Base-by-base conservation (phyloP, 331 rosid species). In the Arachis monticola region DNA sequence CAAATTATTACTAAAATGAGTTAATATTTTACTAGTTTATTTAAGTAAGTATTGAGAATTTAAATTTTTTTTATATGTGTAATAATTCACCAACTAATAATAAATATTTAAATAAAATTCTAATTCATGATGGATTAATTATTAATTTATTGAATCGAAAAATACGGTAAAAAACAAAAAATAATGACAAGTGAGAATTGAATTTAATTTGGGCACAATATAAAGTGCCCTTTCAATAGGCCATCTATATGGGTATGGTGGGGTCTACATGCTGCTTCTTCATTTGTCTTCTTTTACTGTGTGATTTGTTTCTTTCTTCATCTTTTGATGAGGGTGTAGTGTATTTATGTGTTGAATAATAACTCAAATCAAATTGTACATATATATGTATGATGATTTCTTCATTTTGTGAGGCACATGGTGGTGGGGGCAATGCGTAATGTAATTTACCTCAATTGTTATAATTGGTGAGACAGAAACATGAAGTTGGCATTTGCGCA, bases 401-500 rank as follows among this genome's bases (percentile, higher is more conserved):
- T 22, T 22, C 27, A 22, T 22, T 22, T 22, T 22, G 27, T 10
- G 17, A 9, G 60, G 70, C 70, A 73, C 78, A 6, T 62, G 69
- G 8, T 46, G 22, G 42, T 48, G 27, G 41, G 41, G 40, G 46
- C 45, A 64, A 44, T 13, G 7, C 42, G 9, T 27, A 10, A 13
- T 14, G 64, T 44, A 30, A 56, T 35, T 44, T 55, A 45, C 38
- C 48, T 58, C 13, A 10, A 31, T 2, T 12, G 35, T 45, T 42
- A 8, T 41, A n/a, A 64, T 65, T 60, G 64, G 73, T 12, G 11
- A 65, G 55, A 41, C 72, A 53, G 3, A 64, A 64, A 32, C 32
- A 64, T 64, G 47, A 42, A 64, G 38, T 7, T 38, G 60, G 48
- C 41, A 10, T n/a, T 1, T 3, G 14, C 12, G 40, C 64, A 53